Evolutionary conservation across 2,329 filamentous ascomycete species (phyloP).

Genomic region (Zasmidium cellare): DNA sequence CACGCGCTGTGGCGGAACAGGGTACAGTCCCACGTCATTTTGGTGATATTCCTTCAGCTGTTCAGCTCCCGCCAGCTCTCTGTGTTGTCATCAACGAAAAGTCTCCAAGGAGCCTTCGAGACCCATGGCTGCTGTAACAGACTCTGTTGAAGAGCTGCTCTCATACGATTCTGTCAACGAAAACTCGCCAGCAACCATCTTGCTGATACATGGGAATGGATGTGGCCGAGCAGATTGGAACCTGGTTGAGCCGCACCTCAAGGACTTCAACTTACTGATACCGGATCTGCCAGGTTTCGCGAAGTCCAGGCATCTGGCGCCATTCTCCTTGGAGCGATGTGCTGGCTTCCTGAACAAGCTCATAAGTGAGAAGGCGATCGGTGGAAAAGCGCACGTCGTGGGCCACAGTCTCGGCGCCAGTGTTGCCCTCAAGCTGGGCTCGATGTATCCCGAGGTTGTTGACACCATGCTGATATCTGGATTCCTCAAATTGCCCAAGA

Average conservation of each 20-base stretch:
- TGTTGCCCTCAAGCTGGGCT: conserved; percentile 25
- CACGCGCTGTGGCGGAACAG: no score
- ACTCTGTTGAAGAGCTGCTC: conserved; percentile 1
- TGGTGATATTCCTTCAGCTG: not conserved
- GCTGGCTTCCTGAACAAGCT: conserved; percentile 23
- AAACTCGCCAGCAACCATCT: conserved; percentile 16
- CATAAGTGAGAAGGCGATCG: conserved; percentile 20
- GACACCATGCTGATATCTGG: conserved; percentile 26
- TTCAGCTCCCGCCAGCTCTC: not conserved
- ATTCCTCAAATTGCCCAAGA: conserved; percentile 14
- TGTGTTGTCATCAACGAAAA: not conserved
- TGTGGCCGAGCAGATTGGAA: conserved; percentile 23
- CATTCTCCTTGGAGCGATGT: conserved; percentile 23
- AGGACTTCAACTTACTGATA: conserved; percentile 26
- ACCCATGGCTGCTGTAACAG: not conserved
- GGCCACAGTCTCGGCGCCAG: conserved; percentile 30
- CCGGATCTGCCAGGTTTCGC: conserved; percentile 28
- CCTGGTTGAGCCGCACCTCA: conserved; percentile 21
- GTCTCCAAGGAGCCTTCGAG: not conserved
- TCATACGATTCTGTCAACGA: conserved; percentile 13
- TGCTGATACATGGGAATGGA: conserved; percentile 29
- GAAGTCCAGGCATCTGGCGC: conserved; percentile 16
- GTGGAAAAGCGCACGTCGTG: conserved; percentile 25
- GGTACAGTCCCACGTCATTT: not conserved
- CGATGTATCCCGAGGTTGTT: conserved; percentile 22